These are phyloP conservation scores for Verticillium longisporum DNA, from an alignment of 2,329 filamentous ascomycete species.

Conservation along the genomic window DNA sequence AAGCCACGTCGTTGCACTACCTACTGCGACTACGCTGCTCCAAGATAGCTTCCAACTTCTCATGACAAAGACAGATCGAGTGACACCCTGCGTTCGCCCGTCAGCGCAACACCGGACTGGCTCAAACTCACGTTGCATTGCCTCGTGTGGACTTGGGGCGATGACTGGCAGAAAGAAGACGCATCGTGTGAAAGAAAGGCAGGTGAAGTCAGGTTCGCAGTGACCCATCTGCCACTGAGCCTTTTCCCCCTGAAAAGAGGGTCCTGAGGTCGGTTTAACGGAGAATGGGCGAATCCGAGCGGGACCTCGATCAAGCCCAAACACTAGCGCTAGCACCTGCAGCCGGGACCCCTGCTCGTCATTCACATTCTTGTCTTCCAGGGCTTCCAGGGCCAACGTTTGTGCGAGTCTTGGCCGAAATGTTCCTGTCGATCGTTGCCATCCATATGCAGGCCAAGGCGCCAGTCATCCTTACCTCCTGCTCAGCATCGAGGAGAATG, in stretches of 20 bases:
- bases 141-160: too few species aligned
- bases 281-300: not conserved
- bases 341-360: not conserved
- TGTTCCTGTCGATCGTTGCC: not conserved
- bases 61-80: too few species aligned
- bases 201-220: not conserved
- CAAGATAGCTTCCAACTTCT: too few species aligned
- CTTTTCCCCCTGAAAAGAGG: not conserved
- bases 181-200: not conserved
- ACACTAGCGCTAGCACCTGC: conserved; percentile 14
- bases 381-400: not conserved
- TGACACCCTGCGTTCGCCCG: too few species aligned
- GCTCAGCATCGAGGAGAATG: not conserved
- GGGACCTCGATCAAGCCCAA: conserved; percentile 8
- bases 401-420: not conserved
- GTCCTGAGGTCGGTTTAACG: not conserved
- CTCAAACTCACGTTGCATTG: too few species aligned
- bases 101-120: too few species aligned
- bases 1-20: not conserved
- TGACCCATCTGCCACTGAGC: not conserved
- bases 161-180: not conserved
- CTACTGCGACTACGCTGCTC: not conserved
- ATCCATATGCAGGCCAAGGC: not conserved
- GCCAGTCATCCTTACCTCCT: not conserved
- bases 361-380: not conserved